Conservation (phyloP, 352 stramenopile species). For the Globisporangium spiculum region DNA sequence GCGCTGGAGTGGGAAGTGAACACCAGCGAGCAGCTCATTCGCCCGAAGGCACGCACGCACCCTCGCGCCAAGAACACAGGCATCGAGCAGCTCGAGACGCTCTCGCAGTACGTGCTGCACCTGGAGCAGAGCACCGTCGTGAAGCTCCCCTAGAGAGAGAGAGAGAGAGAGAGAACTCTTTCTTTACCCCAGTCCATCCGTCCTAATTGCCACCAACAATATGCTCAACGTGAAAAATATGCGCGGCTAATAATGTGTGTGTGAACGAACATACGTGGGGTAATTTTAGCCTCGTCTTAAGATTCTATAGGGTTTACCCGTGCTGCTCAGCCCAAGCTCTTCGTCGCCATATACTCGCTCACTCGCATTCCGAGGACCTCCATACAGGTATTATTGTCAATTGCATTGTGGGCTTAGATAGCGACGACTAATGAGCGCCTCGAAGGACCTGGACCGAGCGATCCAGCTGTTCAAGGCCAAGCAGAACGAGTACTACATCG, state of each 20-base stretch:
- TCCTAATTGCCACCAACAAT: not conserved
- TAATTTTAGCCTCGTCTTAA: not conserved
- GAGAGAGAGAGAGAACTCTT: not conserved
- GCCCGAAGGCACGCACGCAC: slow-evolving; percentile 38
- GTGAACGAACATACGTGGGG: not conserved
- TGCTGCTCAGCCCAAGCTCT: not conserved
- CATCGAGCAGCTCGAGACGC: slow-evolving; percentile 59
- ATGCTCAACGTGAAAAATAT: not conserved
- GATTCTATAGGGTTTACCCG: not conserved
- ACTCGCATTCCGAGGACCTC: not conserved
- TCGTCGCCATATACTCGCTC: not conserved
- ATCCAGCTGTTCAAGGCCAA: slow-evolving; percentile 9
- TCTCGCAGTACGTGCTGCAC: slow-evolving; percentile 68
- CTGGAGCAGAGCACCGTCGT: slow-evolving; percentile 69
- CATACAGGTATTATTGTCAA: not conserved
- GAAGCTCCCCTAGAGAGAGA: slow-evolving; percentile 36
- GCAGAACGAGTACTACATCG: slow-evolving; percentile 42
- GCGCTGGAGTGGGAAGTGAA: slow-evolving; percentile 49
- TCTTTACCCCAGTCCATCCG: not conserved
- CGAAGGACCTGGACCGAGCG: slow-evolving; percentile 7
- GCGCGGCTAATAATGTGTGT: not conserved
- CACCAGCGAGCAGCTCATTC: slow-evolving; percentile 31
- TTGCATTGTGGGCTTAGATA: not conserved
- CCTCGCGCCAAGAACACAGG: slow-evolving; percentile 24
- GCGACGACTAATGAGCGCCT: not conserved